Evolutionary conservation across 768 basidiomycete species (phyloP).

Genomic region (Podaxis sp.): DNA sequence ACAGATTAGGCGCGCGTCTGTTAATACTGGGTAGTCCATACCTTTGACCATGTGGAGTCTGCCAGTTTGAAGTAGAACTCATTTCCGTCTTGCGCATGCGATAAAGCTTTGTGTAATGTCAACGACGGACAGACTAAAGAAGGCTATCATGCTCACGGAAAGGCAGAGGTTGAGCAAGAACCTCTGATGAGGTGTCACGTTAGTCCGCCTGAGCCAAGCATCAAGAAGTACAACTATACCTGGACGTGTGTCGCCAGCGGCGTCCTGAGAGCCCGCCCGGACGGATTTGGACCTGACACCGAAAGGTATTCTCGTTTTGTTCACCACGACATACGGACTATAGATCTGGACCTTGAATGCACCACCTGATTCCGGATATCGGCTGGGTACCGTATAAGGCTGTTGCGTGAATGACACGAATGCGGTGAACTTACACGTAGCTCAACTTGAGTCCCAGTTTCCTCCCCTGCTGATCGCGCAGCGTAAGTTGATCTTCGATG

Average conservation of each 20-base stretch:
- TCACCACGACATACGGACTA: conserved; percentile 85
- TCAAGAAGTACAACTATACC: conserved; percentile 41
- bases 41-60: conserved; percentile 90
- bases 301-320: conserved; percentile 91
- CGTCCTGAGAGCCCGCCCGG: conserved; percentile 67
- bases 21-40: conserved; percentile 25
- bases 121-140: conserved; percentile 4
- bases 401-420: background rate
- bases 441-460: conserved; percentile 84
- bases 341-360: conserved; percentile 97
- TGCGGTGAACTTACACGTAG: conserved; percentile 67
- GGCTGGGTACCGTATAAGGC: conserved; percentile 35
- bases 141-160: conserved; percentile 61
- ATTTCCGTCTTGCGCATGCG: conserved; percentile 78
- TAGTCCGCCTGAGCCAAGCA: background rate
- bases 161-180: conserved; percentile 57
- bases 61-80: conserved; percentile 81
- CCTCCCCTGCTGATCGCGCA: conserved; percentile 72
- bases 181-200: conserved; percentile 14
- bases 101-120: conserved; percentile 61
- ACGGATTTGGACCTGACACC: conserved; percentile 66
- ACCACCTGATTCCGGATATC: conserved; percentile 87
- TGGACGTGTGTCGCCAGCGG: conserved; percentile 75
- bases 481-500: conserved; percentile 66
- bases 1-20: conserved; percentile 2